A percentile compares a stretch with the other conserved stretches of the same genome.
phyloP scores from a whole-genome alignment of 768 basidiomycete species.

The Auriscalpium vulgare region DNA sequence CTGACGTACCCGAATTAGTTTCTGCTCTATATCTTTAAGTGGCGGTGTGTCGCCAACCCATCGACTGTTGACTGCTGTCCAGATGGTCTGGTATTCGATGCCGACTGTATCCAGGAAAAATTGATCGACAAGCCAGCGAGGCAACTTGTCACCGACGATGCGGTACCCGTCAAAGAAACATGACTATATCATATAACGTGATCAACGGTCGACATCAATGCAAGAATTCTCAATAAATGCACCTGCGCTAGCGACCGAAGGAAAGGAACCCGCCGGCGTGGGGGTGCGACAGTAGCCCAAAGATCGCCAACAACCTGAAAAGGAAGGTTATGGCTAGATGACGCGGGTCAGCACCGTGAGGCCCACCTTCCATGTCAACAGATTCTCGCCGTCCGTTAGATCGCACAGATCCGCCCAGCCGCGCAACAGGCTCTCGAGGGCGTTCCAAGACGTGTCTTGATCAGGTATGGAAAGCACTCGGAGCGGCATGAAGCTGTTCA shows the following conservation, averaged over 20 bases:
- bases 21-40: slow-evolving; percentile 33
- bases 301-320: slow-evolving; percentile 43
- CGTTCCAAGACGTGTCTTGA: slow-evolving; percentile 43
- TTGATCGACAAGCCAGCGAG: slow-evolving; percentile 47
- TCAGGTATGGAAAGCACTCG: slow-evolving; percentile 47
- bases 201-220: slow-evolving; percentile 2
- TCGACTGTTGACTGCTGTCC: slow-evolving; percentile 28
- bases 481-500: slow-evolving; percentile 63
- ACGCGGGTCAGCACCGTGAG: not conserved
- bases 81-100: slow-evolving; percentile 46
- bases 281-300: slow-evolving; percentile 37
- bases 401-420: slow-evolving; percentile 46
- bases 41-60: slow-evolving; percentile 33
- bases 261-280: slow-evolving; percentile 41
- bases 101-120: slow-evolving; percentile 43
- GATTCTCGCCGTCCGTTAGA: slow-evolving; percentile 34
- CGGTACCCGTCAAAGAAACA: slow-evolving; percentile 1
- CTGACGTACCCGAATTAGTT: slow-evolving; percentile 27
- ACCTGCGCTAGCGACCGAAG: slow-evolving; percentile 62
- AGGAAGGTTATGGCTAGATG: not conserved
- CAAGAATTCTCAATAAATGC: slow-evolving; percentile 5
- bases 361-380: slow-evolving; percentile 60
- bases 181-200: slow-evolving; percentile 4
- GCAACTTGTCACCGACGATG: slow-evolving; percentile 32
- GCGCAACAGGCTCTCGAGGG: slow-evolving; percentile 40